Evolutionary conservation across 2,329 filamentous ascomycete genomes (phyloP), one percentile per base, ranked within the genome.

Genomic region (Xylariales sp.): DNA sequence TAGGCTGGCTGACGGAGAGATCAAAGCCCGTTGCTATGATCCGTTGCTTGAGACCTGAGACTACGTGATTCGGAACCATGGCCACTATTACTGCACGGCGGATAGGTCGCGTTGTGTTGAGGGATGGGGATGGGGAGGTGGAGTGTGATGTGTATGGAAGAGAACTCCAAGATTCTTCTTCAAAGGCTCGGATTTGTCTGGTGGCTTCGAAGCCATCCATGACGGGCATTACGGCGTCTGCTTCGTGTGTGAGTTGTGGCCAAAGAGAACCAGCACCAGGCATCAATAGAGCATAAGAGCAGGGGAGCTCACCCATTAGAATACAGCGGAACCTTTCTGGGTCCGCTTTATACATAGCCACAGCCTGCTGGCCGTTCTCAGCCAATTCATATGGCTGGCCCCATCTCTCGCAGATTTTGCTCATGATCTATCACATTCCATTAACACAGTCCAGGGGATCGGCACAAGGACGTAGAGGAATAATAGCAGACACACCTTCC

Each of bases 291-390:
- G 15, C 24, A 31, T 8, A 38, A 24, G 40, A 21, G 21, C 4
- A 25, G 19, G 21, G 11, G 16, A 36, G 19, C 48, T 45, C 53
- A 61, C 61, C 72, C 70, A 76, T 76, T 16, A 75, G 64, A 3
- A 76, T 64, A 31, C 73, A 63, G 28, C 66, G 64, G 36, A 65
- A 68, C 0, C 57, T 50, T 6, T 58, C 55, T 3, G 50, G 45
- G 3, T 54, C 46, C 6, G 50, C 48, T 33, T 66, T 60, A 43
- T 69, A 71, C 21, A 55, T 56, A 5, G 70, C 56, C 1, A 76
- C 64, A 3, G 73, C 73, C 51, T 74, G 64, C 1, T 67, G 58
- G 5, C 73, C 73, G 46, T 76, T 65, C 16, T 54, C 55, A 1
- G 71, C 73, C 11, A 63, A 64, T n/a, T 43, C 36, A 28, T 40